Percentiles rank a stretch among this genome's conserved stretches.
Evolutionary conservation across 371 early-diverging fungal species (phyloP).

Genomic region (Mortierella sp.): DNA sequence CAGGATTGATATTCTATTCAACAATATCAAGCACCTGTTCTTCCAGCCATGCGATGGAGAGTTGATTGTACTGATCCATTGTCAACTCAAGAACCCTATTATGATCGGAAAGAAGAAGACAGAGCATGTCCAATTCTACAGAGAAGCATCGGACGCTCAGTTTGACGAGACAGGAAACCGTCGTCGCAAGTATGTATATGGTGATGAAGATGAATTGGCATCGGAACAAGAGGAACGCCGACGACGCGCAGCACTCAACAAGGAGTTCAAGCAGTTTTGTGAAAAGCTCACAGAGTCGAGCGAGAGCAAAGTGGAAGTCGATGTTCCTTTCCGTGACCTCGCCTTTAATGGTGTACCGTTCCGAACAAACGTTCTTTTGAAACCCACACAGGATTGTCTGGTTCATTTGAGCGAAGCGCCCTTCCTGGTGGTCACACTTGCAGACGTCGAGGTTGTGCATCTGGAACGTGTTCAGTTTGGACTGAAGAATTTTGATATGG

Average conservation of each 20-base stretch:
- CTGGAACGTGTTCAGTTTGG: conserved; percentile 99
- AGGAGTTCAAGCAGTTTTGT: conserved; percentile 95
- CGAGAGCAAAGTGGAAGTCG: conserved; percentile 88
- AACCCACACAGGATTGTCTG: conserved; percentile 97
- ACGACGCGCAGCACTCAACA: conserved; percentile 88
- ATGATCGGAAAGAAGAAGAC: conserved; percentile 99
- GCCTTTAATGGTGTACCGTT: conserved; percentile 98
- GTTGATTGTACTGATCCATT: conserved; percentile 93
- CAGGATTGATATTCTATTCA: conserved; percentile 92
- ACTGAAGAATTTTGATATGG: conserved; percentile 99
- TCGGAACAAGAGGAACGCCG: conserved; percentile 95
- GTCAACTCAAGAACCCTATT: conserved; percentile 96
- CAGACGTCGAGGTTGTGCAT: conserved; percentile 98
- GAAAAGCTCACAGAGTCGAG: conserved; percentile 91
- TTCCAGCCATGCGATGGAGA: conserved; percentile 99
- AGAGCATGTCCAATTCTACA: conserved; percentile 99
- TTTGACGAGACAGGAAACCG: conserved; percentile 99
- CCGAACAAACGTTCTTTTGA: conserved; percentile 93
- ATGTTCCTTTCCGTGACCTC: conserved; percentile 94
- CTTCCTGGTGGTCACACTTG: conserved; percentile 92
- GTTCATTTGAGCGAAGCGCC: conserved; percentile 98
- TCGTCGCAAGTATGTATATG: conserved; percentile 89
- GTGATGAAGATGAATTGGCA: conserved; percentile 97
- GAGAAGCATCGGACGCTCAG: conserved; percentile 94
- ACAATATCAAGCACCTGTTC: conserved; percentile 98